Evolutionary conservation across 805 yeast genomes (phyloP).

Genomic region (Hagleromyces aurorensis): DNA sequence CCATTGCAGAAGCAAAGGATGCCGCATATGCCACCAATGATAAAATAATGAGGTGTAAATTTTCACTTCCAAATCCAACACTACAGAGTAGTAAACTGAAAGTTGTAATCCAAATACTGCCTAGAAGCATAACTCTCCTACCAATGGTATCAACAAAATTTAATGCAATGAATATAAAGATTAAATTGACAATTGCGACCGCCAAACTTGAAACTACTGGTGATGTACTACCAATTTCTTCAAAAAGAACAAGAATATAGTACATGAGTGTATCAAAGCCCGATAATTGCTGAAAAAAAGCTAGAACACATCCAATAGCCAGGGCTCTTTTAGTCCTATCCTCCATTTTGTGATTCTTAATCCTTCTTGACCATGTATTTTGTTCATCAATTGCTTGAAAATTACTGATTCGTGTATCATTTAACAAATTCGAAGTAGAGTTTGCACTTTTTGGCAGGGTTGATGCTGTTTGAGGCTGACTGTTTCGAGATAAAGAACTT

Average conservation of each 20-base stretch:
- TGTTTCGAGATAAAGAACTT: no score
- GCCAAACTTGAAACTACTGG: constrained; percentile 50
- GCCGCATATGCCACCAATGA: constrained; percentile 35
- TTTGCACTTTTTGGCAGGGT: no score
- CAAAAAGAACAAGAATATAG: constrained; percentile 51
- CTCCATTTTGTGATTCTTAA: constrained; percentile 19
- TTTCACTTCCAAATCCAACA: constrained; percentile 22
- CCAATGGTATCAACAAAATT: constrained; percentile 45
- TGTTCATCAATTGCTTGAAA: no score
- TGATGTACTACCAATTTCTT: constrained; percentile 42
- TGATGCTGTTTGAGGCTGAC: no score
- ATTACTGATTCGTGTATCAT: no score
- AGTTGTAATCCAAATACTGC: constrained; percentile 36
- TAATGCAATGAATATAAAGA: constrained; percentile 47
- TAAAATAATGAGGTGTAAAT: constrained; percentile 19
- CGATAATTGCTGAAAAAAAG: constrained; percentile 52
- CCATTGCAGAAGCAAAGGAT: constrained; percentile 37
- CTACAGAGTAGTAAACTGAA: constrained; percentile 30
- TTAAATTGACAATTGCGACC: constrained; percentile 47
- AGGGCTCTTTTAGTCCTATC: constrained; percentile 34
- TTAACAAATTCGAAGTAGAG: no score
- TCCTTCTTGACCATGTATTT: constrained; percentile 1
- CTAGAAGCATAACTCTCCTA: constrained; percentile 36
- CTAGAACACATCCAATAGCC: constrained; percentile 42
- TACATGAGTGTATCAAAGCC: constrained; percentile 60